Percentiles rank a stretch among this genome's conserved stretches.
These are phyloP conservation scores for Medicago arabica DNA, from an alignment of 306 rosid species.

Conservation along the genomic window DNA sequence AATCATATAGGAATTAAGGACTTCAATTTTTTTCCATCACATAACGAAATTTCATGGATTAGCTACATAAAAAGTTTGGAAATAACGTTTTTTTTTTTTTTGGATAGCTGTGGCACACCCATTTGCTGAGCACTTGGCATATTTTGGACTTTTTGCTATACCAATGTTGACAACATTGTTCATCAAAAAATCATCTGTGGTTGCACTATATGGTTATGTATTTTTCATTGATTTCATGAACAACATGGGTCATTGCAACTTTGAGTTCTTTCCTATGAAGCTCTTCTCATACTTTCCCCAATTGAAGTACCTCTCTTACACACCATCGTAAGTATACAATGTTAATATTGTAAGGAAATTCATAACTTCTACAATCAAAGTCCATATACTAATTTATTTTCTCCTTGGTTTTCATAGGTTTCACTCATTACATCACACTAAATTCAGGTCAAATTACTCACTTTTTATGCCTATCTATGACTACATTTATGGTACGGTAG, in stretches of 20 bases:
- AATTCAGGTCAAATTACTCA: slow-evolving; percentile 63
- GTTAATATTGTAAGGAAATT: not conserved
- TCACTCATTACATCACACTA: slow-evolving; percentile 79
- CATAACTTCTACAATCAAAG: not conserved
- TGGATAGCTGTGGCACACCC: slow-evolving; percentile 74
- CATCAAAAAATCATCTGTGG: slow-evolving; percentile 52
- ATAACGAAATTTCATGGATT: too few species aligned
- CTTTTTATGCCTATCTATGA: slow-evolving; percentile 87
- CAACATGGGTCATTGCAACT: slow-evolving; percentile 84
- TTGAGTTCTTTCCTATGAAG: slow-evolving; percentile 57
- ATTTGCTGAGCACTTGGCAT: slow-evolving; percentile 67
- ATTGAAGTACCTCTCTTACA: slow-evolving; percentile 64
- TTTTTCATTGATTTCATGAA: slow-evolving; percentile 73
- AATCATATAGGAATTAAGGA: too few species aligned
- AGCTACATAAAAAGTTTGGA: too few species aligned
- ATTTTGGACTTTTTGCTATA: slow-evolving; percentile 57
- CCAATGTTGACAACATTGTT: slow-evolving; percentile 49
- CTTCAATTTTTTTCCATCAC: too few species aligned
- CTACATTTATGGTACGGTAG: slow-evolving; percentile 62
- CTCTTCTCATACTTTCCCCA: slow-evolving; percentile 55
- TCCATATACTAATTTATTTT: not conserved
- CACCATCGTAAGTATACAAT: slow-evolving; percentile 63
- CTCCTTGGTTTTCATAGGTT: slow-evolving; percentile 43
- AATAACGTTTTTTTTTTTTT: not conserved
- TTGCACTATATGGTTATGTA: not conserved